Base-by-base conservation (phyloP, 2,329 filamentous ascomycete species). In the Monosporascus ibericus region DNA sequence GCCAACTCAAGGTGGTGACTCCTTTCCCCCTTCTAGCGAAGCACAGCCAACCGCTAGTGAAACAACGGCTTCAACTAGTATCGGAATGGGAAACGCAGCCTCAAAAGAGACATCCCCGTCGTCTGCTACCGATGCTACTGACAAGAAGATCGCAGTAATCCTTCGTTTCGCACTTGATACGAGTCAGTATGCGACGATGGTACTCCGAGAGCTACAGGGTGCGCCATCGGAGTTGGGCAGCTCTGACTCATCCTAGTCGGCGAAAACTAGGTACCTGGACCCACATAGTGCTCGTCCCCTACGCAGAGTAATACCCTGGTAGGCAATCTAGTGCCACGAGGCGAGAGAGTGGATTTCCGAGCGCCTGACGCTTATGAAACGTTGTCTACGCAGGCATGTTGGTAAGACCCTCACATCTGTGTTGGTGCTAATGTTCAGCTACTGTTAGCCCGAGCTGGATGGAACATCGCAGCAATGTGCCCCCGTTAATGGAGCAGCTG, bases 161-260 rank as follows among this genome's bases (percentile, higher is more conserved):
- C 53, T 69, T 44, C 64, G 64, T 34, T 68, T 68, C 48, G 54
- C 64, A 20, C 54, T 69, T 38, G 58, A 65, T 39, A 64, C 65
- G 3, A 69, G 67, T 47, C 65, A 68, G 50, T 69, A 69, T 50
- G 67, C 67, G 25, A 69, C 67, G 3, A 61, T 68, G 44, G 65
- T 63, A 8, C 55, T 68, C 55, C 62, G 67, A 48, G 67, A 69
- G 50, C 57, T 69, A 49, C 65, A 68, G 49, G 65, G 65, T 27
- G 42, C 42, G 17, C n/a, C 42, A 15, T 46, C 42, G 20, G 42
- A 46, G 24, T 14, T 22, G 25, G 42, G 22, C 40, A 17, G 22
- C 24, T n/a, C 42, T 22, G 22, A n/a, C 24, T 8, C 24, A 15
- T 14, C 14, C 8, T 27, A 46, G 24, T 46, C 8, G 42, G 24